Percentiles rank a stretch among this genome's conserved stretches.
phyloP scores from a whole-genome alignment of 331 rosid genomes.

The Prunus yedoensis region DNA sequence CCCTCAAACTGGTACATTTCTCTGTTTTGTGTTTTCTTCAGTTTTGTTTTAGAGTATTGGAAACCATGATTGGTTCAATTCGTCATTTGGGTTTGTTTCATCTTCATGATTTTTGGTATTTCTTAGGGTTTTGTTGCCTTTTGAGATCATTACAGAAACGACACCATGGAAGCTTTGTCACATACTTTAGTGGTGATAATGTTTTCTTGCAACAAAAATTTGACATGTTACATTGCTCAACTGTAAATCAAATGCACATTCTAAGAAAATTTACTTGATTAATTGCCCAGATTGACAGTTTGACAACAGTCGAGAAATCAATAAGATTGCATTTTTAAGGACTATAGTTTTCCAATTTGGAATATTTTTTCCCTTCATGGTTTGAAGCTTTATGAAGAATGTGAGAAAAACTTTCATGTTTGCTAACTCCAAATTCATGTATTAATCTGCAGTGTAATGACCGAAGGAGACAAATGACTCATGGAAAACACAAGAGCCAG shows the following conservation, averaged over 20 bases:
- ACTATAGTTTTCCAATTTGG: not conserved
- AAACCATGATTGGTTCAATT: not conserved
- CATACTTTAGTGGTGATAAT: no score
- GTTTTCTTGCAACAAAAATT: not conserved
- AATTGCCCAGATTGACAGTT: not conserved
- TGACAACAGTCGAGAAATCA: not conserved
- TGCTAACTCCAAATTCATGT: not conserved
- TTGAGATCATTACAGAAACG: not conserved
- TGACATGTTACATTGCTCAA: not conserved
- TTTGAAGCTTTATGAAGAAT: not conserved
- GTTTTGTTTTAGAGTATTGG: not conserved
- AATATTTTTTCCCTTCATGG: not conserved
- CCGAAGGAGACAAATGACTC: conserved; percentile 29
- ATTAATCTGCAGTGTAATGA: conserved; percentile 38
- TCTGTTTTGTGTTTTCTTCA: not conserved
- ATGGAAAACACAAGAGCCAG: conserved; percentile 49
- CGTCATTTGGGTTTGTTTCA: not conserved
- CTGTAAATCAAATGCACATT: not conserved
- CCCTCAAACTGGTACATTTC: conserved; percentile 46
- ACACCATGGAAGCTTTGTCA: not conserved
- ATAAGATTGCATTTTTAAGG: not conserved
- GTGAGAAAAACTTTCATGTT: not conserved
- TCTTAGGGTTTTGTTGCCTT: not conserved
- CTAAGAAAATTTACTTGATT: not conserved
- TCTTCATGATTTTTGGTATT: no score